Conservation (phyloP, 805 yeast genomes). For the Starmerella bombi region DNA sequence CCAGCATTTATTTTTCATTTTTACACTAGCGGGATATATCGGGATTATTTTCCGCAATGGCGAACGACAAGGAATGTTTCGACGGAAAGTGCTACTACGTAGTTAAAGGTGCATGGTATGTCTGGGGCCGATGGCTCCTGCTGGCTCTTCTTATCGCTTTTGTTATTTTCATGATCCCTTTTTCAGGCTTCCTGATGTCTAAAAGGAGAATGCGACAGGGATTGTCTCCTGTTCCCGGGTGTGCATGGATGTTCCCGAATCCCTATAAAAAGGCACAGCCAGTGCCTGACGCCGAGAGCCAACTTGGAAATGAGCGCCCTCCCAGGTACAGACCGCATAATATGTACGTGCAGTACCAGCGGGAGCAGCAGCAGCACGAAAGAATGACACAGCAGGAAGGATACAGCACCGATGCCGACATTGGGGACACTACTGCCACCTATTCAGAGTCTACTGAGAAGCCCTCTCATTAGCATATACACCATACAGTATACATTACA, state of each 20-base stretch:
- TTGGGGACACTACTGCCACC: conserved; percentile 2
- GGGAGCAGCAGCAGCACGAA: conserved; percentile 3
- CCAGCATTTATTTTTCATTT: too few species aligned
- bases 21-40: too few species aligned
- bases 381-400: background rate
- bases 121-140: conserved; percentile 30
- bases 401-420: conserved; percentile 3
- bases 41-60: too few species aligned
- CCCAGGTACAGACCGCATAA: conserved; percentile 17
- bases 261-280: conserved; percentile 12
- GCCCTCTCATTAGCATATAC: background rate
- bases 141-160: conserved; percentile 23
- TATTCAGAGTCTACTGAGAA: conserved; percentile 1
- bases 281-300: background rate
- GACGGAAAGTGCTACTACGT: conserved; percentile 17
- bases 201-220: conserved; percentile 12
- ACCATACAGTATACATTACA: too few species aligned
- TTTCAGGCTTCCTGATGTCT: conserved; percentile 21
- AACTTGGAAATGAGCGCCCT: conserved; percentile 4
- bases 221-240: conserved; percentile 17
- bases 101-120: conserved; percentile 21
- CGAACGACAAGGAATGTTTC: conserved; percentile 9
- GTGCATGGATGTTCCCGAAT: conserved; percentile 20
- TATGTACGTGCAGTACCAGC: conserved; percentile 13
- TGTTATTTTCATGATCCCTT: conserved; percentile 18